Base-by-base conservation (phyloP, 2,329 filamentous ascomycete genomes). In the Aspergillus sp. region DNA sequence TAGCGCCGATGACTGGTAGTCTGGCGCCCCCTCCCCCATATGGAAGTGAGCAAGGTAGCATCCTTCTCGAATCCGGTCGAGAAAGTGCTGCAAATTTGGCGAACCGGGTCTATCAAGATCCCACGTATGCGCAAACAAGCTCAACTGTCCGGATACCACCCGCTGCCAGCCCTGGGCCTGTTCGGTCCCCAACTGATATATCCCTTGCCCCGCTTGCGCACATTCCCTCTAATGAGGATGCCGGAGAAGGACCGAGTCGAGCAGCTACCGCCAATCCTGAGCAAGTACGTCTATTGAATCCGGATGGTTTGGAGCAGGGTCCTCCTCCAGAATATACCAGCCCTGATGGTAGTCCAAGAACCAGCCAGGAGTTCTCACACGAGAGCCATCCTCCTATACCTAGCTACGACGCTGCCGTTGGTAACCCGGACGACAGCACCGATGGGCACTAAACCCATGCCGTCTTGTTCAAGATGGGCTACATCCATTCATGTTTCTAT, bases 21-120 rank as follows among this genome's bases (percentile, higher is more conserved):
- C 82, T 99, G 58, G 95, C 95, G 26, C 95, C 95, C 15, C 95
- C 95, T 43, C 95, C 95, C 50, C 95, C 95, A 1, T 99, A 99
- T 71, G 95, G 95, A 48, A 96, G 91, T 61, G 95, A 98, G 77
- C 92, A 96, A 76, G 95, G 95, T 67, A 97, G 93, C 71, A 97
- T 99, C 65, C 81, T 99, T 26, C 84, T 99, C 12, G 95, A 97
- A 72, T 88, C 91, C 5, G 95, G 95, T 12, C 84, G 83, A 48
- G 81, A 86, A 71, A 81, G 83, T 65, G 69, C 75, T 62, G 68
- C 71, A 61, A 63, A 72, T 65, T 65, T 72, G 9, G 69, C 71
- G 53, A 70, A 73, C 48, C 68, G 74, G 48, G 68, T 81, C 55
- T 72, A 76, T 58, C 71, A 83, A 52, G 81, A 83, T 54, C 79